Conservation (phyloP, 495 filamentous ascomycete species). For the Aspergillus biplanus region DNA sequence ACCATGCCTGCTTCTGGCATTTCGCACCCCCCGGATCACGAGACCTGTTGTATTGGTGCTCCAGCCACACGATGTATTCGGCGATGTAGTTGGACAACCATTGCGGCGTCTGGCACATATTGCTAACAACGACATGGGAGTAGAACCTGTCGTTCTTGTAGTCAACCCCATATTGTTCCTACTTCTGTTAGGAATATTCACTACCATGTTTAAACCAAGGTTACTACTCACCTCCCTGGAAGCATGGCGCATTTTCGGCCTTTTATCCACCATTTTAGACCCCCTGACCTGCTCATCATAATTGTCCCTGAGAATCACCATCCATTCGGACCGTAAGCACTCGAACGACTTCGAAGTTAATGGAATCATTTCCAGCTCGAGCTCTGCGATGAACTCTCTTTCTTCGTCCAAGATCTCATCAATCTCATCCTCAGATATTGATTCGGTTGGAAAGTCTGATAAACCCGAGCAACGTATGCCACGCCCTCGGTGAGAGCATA, state of each 20-base stretch:
- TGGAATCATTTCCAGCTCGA: constrained; percentile 4
- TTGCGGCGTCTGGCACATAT: too few species aligned
- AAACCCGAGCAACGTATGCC: background rate
- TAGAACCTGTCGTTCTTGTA: background rate
- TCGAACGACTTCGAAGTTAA: background rate
- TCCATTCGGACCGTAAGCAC: constrained; percentile 1
- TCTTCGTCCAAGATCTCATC: constrained; percentile 7
- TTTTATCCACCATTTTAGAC: background rate
- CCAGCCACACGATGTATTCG: constrained; percentile 2
- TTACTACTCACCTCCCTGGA: background rate
- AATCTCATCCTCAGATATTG: background rate
- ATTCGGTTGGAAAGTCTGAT: too few species aligned
- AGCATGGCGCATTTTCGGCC: background rate
- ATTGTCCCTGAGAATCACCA: background rate
- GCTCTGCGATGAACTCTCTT: background rate
- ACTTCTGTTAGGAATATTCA: background rate
- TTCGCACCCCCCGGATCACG: background rate
- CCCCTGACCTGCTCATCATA: background rate
- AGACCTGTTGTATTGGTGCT: background rate
- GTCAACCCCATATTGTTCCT: background rate
- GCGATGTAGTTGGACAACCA: background rate
- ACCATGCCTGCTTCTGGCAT: constrained; percentile 1
- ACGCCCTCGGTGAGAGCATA: background rate
- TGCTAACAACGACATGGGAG: background rate
- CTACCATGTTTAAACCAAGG: background rate